phyloP scores from a whole-genome alignment of 1,284 basidiomycete genomes.

The Boletus putidus region DNA sequence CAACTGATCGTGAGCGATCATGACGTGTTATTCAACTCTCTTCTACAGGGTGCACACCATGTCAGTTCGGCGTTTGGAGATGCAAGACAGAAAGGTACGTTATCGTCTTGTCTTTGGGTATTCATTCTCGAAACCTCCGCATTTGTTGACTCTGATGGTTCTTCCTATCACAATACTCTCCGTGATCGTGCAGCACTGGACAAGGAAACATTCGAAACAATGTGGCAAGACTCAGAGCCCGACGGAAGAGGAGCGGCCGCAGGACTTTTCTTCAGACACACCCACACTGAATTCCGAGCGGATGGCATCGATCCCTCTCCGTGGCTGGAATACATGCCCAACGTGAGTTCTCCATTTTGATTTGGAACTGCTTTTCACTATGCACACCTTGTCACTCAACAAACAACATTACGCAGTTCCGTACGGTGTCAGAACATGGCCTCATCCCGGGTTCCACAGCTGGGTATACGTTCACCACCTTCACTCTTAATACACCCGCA shows the following conservation, averaged over 20 bases:
- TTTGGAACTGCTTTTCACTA: background rate
- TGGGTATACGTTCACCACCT: slow-evolving; percentile 60
- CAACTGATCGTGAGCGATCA: background rate
- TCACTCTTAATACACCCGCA: slow-evolving; percentile 66
- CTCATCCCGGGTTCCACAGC: slow-evolving; percentile 45
- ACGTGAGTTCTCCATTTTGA: slow-evolving; percentile 45
- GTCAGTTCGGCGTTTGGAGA: slow-evolving; percentile 56
- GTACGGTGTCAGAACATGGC: slow-evolving; percentile 45
- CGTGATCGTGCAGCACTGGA: slow-evolving; percentile 54
- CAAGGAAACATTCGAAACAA: slow-evolving; percentile 64
- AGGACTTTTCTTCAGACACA: slow-evolving; percentile 59
- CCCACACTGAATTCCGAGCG: slow-evolving; percentile 59
- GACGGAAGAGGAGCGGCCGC: slow-evolving; percentile 54
- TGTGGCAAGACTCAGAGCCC: slow-evolving; percentile 69
- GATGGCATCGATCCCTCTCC: slow-evolving; percentile 45
- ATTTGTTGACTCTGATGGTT: background rate
- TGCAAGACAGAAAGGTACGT: slow-evolving; percentile 50
- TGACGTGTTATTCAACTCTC: background rate
- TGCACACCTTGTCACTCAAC: background rate
- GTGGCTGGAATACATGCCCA: slow-evolving; percentile 58
- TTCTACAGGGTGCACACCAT: slow-evolving; percentile 62
- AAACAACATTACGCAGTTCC: slow-evolving; percentile 46
- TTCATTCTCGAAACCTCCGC: background rate
- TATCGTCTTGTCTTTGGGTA: background rate
- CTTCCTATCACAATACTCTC: background rate